phyloP scores from a whole-genome alignment of 2,329 filamentous ascomycete genomes.

The Ophiostoma montium region DNA sequence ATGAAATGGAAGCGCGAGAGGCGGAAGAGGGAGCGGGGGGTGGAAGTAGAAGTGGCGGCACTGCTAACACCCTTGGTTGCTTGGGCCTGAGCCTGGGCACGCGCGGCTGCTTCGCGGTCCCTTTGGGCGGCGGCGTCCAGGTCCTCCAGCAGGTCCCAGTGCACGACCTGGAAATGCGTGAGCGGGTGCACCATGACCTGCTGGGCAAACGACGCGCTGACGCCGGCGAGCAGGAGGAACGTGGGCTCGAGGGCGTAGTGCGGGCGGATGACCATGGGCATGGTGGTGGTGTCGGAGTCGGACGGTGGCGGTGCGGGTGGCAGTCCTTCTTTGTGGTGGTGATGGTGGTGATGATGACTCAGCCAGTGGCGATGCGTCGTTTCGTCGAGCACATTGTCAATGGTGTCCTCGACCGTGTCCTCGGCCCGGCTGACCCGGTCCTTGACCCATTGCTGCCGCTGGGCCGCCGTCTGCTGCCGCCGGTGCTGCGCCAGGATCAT shows the following conservation, averaged over 20 bases:
- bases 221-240: constrained; percentile 55
- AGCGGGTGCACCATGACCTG: constrained; percentile 59
- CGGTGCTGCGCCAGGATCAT: constrained; percentile 22
- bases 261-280: constrained; percentile 42
- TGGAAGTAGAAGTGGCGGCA: too few species aligned
- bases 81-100: neutral
- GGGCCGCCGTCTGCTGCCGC: constrained; percentile 27
- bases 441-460: constrained; percentile 25
- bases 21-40: neutral
- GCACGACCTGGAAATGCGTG: constrained; percentile 54
- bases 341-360: neutral
- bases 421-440: constrained; percentile 54
- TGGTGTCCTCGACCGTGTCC: constrained; percentile 12
- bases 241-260: constrained; percentile 63
- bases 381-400: neutral
- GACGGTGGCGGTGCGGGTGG: constrained; percentile 10
- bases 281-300: neutral
- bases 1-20: constrained; percentile 37
- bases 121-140: constrained; percentile 37
- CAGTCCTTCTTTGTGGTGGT: neutral
- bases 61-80: too few species aligned
- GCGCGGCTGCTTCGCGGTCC: neutral
- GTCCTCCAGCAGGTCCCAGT: constrained; percentile 59
- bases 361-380: neutral
- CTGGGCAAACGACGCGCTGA: constrained; percentile 53